Percentiles rank a stretch among this genome's conserved stretches.
phyloP scores from a whole-genome alignment of 371 early-diverging fungal genomes.

The Blakeslea trispora region DNA sequence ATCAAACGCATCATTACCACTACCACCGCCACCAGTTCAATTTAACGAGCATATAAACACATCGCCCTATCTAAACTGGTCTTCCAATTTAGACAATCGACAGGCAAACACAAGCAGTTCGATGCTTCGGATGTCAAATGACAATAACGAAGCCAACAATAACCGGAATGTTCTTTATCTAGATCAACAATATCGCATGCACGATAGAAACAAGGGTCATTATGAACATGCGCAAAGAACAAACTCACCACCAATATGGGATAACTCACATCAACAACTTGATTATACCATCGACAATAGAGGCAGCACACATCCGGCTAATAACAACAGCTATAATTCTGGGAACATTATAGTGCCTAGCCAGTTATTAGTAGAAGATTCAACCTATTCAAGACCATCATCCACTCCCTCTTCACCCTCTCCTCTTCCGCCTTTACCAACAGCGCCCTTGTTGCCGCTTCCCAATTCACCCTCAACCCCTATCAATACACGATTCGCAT shows the following conservation, averaged over 20 bases:
- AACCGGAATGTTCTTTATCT: slow-evolving; percentile 3
- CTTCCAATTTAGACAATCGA: not conserved
- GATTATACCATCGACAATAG: slow-evolving; percentile 2
- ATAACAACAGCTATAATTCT: slow-evolving; percentile 1
- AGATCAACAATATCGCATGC: slow-evolving; percentile 2
- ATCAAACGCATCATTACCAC: not conserved
- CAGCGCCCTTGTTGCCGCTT: too few relatives aligned
- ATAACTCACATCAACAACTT: too few relatives aligned
- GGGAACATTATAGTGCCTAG: slow-evolving; percentile 11
- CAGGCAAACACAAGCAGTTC: not conserved
- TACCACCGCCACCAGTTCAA: not conserved
- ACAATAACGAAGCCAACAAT: not conserved
- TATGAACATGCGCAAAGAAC: not conserved
- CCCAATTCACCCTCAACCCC: not conserved
- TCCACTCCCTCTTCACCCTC: not conserved
- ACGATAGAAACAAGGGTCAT: not conserved
- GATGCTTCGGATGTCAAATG: not conserved
- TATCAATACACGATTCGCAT: not conserved
- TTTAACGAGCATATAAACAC: too few relatives aligned
- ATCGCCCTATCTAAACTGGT: not conserved
- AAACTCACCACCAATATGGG: not conserved
- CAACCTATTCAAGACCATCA: slow-evolving; percentile 3
- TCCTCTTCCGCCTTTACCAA: not conserved
- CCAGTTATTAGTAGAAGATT: slow-evolving; percentile 5
- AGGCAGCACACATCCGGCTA: not conserved